phyloP scores from a whole-genome alignment of 2,329 filamentous ascomycete genomes.

The Fusarium sp. region DNA sequence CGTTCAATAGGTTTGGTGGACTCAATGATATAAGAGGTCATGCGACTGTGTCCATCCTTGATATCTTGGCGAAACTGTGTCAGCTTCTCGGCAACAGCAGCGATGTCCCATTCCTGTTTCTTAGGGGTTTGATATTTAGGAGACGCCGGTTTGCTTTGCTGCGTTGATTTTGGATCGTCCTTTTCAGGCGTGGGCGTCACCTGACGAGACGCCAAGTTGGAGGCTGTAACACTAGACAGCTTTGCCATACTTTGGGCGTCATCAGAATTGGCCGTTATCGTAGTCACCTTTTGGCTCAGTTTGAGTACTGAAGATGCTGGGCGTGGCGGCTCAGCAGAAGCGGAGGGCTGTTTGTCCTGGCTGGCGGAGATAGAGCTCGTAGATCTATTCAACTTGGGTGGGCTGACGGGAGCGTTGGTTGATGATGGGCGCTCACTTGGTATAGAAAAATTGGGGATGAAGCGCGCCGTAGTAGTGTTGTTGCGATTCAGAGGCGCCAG shows the following conservation, averaged over 20 bases:
- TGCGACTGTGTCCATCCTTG: conserved; percentile 55
- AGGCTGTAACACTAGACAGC: conserved; percentile 29
- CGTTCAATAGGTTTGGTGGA: conserved; percentile 54
- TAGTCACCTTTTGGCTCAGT: conserved; percentile 11
- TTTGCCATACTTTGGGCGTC: conserved; percentile 38
- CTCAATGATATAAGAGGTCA: conserved; percentile 57
- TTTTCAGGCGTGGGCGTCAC: conserved; percentile 36
- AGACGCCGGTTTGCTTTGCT: conserved; percentile 19
- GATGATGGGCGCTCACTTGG: conserved; percentile 11
- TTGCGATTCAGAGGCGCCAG: not conserved
- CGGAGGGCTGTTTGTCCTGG: not conserved
- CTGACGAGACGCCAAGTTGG: conserved; percentile 35
- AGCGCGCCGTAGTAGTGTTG: conserved; percentile 15
- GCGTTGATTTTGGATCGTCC: conserved; percentile 12
- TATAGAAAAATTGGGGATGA: conserved; percentile 11
- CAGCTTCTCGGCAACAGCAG: conserved; percentile 55
- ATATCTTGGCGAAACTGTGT: conserved; percentile 54
- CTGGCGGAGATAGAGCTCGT: conserved; percentile 3
- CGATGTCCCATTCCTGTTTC: conserved; percentile 52
- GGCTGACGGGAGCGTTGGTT: conserved; percentile 41
- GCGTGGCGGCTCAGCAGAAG: not conserved
- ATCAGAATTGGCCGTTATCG: conserved; percentile 15
- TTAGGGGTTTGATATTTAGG: conserved; percentile 37
- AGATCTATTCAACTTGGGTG: conserved; percentile 41
- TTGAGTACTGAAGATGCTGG: not conserved